phyloP scores from a whole-genome alignment of 768 basidiomycete genomes.

The Trichaptum fuscoviolaceum region DNA sequence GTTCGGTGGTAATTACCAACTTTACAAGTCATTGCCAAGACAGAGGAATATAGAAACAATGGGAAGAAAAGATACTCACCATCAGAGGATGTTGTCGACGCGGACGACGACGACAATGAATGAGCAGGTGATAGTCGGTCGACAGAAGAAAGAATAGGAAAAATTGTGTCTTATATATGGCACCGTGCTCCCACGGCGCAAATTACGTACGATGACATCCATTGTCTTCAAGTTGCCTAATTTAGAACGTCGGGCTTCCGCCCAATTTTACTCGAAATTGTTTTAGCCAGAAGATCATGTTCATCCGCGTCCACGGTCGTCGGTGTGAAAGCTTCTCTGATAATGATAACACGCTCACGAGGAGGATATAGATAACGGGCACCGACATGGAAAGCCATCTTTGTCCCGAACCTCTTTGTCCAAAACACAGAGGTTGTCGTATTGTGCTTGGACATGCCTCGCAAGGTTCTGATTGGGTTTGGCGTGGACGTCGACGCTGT shows the following conservation, averaged over 20 bases:
- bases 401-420: not conserved
- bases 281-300: not conserved
- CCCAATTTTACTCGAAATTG: not conserved
- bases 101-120: not conserved
- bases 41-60: not conserved
- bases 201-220: not conserved
- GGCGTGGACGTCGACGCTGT: conserved; percentile 77
- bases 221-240: not conserved
- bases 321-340: not conserved
- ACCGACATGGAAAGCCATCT: not conserved
- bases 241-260: not conserved
- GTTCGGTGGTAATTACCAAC: conserved; percentile 1
- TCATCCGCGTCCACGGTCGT: not conserved
- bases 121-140: not conserved
- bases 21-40: not conserved
- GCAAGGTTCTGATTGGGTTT: conserved; percentile 53
- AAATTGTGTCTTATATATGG: not conserved
- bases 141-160: not conserved
- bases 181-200: not conserved
- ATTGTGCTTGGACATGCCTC: conserved; percentile 34
- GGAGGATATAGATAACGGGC: not conserved
- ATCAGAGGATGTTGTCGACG: not conserved
- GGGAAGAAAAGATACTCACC: not conserved
- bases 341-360: not conserved
- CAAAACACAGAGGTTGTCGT: not conserved